These are phyloP conservation scores for Pholiota adiposa DNA, from an alignment of 1,284 basidiomycete genomes.

Conservation along the genomic window DNA sequence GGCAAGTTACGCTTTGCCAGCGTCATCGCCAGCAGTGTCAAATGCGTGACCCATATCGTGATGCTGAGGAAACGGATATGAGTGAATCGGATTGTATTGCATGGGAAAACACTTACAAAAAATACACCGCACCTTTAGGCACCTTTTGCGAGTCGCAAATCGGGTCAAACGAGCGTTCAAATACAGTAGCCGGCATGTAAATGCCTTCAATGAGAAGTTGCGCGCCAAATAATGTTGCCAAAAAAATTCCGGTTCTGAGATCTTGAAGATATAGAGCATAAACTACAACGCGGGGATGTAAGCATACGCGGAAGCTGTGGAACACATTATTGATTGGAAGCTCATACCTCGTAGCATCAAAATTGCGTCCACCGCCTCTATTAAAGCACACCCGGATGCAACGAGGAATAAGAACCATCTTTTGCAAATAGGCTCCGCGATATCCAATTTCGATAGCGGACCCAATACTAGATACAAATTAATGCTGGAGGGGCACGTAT, in stretches of 20 bases:
- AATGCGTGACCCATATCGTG: background rate
- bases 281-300: background rate
- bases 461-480: background rate
- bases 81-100: background rate
- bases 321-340: background rate
- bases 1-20: background rate
- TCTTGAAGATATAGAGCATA: background rate
- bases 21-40: background rate
- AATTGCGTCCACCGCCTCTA: background rate
- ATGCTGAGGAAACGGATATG: background rate
- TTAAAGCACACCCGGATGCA: background rate
- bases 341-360: background rate
- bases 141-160: background rate
- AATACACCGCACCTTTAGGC: background rate
- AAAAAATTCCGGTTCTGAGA: background rate
- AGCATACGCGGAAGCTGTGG: background rate
- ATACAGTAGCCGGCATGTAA: background rate
- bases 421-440: background rate
- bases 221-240: background rate
- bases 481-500: background rate
- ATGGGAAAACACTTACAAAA: background rate
- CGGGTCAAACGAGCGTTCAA: background rate
- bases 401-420: background rate
- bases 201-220: background rate
- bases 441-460: background rate